Conservation (phyloP, 1,284 basidiomycete genomes). For the Trichosporon sp. region DNA sequence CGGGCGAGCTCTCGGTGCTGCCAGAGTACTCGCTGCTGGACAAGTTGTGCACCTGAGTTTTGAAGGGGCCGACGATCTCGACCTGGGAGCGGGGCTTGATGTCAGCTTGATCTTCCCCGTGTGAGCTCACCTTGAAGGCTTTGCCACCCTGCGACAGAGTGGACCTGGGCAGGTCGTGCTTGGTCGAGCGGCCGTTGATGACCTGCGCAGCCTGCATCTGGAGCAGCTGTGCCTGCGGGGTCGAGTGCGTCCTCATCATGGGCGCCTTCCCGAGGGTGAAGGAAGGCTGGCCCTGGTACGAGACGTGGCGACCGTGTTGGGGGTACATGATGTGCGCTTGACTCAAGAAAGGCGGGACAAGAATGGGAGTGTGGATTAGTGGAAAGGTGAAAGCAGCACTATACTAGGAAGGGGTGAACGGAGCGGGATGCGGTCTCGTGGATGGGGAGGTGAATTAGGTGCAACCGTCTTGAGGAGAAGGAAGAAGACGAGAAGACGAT, state of each 20-base stretch:
- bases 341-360: not conserved
- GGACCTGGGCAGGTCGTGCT: not conserved
- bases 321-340: slow-evolving; percentile 12
- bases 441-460: not conserved
- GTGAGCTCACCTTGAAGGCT: not conserved
- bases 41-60: slow-evolving; percentile 24
- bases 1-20: not conserved
- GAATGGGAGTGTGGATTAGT: not conserved
- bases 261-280: slow-evolving; percentile 8
- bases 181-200: not conserved
- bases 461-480: not conserved
- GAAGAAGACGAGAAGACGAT: not conserved
- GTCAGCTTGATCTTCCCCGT: not conserved
- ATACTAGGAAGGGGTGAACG: not conserved
- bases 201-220: slow-evolving; percentile 6
- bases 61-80: slow-evolving; percentile 27
- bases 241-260: slow-evolving; percentile 3
- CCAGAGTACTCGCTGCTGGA: slow-evolving; percentile 12
- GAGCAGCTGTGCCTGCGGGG: not conserved
- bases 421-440: not conserved
- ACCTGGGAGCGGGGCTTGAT: slow-evolving; percentile 17
- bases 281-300: slow-evolving; percentile 11
- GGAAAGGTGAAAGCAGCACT: not conserved
- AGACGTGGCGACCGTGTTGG: slow-evolving; percentile 4
- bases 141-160: slow-evolving; percentile 8